Percentiles rank a stretch among this genome's conserved stretches.
Conservation (phyloP, 306 rosid genomes). For the Castanea sativa region DNA sequence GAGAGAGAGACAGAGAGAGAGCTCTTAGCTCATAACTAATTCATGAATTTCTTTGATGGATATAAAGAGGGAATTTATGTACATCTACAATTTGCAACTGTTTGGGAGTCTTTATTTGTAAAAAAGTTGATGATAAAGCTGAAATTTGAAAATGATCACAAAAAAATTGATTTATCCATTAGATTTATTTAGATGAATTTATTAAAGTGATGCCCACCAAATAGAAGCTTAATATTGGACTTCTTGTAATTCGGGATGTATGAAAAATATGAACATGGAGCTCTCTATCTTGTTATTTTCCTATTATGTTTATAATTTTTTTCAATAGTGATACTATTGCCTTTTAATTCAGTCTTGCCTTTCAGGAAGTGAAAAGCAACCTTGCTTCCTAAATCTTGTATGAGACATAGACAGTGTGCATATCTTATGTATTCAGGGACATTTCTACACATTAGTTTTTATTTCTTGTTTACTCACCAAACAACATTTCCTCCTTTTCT, state of each 20-base stretch:
- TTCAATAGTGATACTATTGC: neutral
- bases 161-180: too few relatives aligned
- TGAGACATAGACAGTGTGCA: neutral
- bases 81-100: neutral
- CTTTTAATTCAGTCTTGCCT: neutral
- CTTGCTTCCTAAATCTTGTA: neutral
- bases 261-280: neutral
- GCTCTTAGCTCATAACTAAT: neutral
- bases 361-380: neutral
- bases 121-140: neutral
- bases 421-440: neutral
- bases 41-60: neutral
- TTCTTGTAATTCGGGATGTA: neutral
- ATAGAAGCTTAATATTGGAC: neutral
- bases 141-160: neutral
- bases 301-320: neutral
- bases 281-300: neutral
- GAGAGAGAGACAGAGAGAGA: neutral
- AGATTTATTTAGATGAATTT: too few relatives aligned
- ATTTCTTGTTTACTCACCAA: neutral
- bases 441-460: neutral
- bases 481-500: conserved; percentile 1
- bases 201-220: neutral
- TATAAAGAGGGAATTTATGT: neutral
- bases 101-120: neutral